A percentile compares a stretch with the other conserved stretches of the same genome.
phyloP scores from a whole-genome alignment of 306 rosid species.

The Vigna reflexopilosa region DNA sequence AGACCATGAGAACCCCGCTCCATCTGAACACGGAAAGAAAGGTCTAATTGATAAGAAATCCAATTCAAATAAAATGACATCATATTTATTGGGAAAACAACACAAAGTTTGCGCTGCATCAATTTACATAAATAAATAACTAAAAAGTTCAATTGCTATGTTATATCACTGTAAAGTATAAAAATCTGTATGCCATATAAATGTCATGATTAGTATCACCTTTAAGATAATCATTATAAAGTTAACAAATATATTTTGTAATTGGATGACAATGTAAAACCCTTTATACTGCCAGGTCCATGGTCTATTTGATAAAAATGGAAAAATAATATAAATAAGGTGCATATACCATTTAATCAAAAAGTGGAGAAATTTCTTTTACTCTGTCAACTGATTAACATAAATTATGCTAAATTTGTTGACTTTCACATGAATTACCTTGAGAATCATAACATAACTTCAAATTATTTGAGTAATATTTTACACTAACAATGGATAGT shows the following conservation, averaged over 20 bases:
- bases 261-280: neutral
- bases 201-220: neutral
- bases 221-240: neutral
- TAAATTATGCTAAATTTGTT: neutral
- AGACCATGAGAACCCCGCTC: constrained; percentile 84
- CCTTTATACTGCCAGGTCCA: neutral
- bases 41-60: constrained; percentile 37
- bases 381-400: neutral
- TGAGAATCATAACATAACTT: neutral
- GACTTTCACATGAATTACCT: neutral
- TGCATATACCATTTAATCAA: neutral
- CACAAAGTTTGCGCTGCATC: neutral
- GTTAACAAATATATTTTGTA: neutral
- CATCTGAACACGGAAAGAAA: constrained; percentile 59
- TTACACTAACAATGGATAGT: neutral
- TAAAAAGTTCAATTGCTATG: neutral
- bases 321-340: neutral
- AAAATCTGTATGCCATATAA: neutral
- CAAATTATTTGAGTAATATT: neutral
- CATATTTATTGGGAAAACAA: constrained; percentile 26
- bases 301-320: neutral
- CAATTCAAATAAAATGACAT: constrained; percentile 38
- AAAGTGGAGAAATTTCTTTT: neutral
- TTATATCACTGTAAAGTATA: neutral
- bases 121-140: neutral